Conservation (phyloP, 257 asterid genomes). For the Prunella vulgaris region DNA sequence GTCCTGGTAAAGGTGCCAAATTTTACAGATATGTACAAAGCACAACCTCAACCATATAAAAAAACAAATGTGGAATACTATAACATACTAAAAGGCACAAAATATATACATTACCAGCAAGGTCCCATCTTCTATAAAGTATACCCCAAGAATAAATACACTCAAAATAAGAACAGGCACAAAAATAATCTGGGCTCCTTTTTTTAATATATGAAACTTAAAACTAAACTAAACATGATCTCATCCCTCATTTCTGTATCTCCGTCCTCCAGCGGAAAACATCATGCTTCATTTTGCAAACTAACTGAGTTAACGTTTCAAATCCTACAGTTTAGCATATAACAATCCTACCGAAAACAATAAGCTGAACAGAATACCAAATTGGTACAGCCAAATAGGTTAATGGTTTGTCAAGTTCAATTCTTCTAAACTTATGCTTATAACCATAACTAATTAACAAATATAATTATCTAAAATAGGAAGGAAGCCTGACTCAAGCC, state of each 20-base stretch:
- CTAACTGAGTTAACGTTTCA: neutral
- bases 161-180: slow-evolving; percentile 5
- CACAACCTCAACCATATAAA: neutral
- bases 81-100: neutral
- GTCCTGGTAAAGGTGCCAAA: neutral
- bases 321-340: neutral
- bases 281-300: neutral
- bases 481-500: neutral
- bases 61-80: neutral
- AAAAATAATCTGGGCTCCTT: neutral
- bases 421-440: neutral
- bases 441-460: neutral
- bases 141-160: too few relatives aligned
- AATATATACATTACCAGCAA: too few relatives aligned
- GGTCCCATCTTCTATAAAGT: too few relatives aligned
- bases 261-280: neutral
- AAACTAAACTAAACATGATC: neutral
- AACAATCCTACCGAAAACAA: slow-evolving; percentile 5
- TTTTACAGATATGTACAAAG: neutral
- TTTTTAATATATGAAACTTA: neutral
- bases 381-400: neutral
- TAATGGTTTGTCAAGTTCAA: neutral
- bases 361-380: neutral
- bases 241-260: neutral
- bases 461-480: neutral